Evolutionary conservation across 352 stramenopile genomes (phyloP).

Genomic region (Pythium utonaiense): DNA sequence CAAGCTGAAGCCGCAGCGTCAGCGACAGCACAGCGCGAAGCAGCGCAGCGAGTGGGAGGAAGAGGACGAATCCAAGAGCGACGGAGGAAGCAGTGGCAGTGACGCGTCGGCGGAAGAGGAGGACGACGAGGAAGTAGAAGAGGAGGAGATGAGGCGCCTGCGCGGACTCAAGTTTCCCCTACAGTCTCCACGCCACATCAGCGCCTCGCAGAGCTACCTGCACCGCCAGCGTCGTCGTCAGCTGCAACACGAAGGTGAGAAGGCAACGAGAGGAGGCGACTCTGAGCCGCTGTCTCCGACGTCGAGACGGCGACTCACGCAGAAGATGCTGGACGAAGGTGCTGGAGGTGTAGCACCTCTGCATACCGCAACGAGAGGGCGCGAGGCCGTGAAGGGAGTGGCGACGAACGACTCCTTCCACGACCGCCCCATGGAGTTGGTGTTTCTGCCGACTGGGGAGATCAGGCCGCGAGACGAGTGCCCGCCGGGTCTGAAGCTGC

Average conservation of each 20-base stretch:
- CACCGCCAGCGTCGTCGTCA: slow-evolving; percentile 8
- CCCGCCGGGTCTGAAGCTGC: slow-evolving; percentile 37
- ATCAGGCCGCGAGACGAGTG: slow-evolving; percentile 59
- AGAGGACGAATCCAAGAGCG: slow-evolving; percentile 17
- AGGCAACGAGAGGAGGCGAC: neutral
- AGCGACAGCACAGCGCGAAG: neutral
- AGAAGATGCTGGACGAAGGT: slow-evolving; percentile 1
- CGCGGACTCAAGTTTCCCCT: slow-evolving; percentile 32
- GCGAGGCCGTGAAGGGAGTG: neutral
- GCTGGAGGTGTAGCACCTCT: neutral
- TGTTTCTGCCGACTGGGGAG: slow-evolving; percentile 58
- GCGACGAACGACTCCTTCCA: slow-evolving; percentile 6
- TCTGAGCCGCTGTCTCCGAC: neutral
- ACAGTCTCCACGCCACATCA: slow-evolving; percentile 25
- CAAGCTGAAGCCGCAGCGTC: neutral
- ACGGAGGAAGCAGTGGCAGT: neutral
- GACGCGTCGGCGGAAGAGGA: slow-evolving; percentile 13
- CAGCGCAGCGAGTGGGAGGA: neutral
- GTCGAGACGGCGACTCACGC: slow-evolving; percentile 6
- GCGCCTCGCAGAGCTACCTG: slow-evolving; percentile 9
- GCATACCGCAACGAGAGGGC: neutral
- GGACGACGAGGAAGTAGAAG: slow-evolving; percentile 18
- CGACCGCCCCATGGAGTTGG: slow-evolving; percentile 49
- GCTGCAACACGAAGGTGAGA: neutral
- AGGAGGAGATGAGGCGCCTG: slow-evolving; percentile 33